phyloP scores from a whole-genome alignment of 805 yeast species.

The Lachancea quebecensis region DNA sequence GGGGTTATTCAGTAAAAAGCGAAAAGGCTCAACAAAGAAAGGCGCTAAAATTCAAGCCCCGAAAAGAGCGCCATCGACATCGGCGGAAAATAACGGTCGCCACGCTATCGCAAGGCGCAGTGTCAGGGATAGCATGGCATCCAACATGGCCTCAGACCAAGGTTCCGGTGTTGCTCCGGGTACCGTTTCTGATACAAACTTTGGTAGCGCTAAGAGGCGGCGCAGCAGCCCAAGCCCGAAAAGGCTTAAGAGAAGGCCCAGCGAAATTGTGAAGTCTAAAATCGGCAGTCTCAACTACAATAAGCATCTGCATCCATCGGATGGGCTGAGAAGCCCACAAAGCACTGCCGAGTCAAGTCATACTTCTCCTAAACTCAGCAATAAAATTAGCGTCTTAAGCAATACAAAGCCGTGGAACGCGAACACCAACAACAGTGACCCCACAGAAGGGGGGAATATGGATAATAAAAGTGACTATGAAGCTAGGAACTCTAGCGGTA shows the following conservation, averaged over 20 bases:
- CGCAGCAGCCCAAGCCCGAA: neutral
- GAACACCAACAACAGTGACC: neutral
- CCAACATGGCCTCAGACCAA: constrained; percentile 4
- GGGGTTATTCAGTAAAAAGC: constrained; percentile 1
- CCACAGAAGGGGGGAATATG: neutral
- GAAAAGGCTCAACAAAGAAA: neutral
- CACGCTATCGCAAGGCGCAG: constrained; percentile 5
- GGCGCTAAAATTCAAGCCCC: neutral
- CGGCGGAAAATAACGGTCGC: constrained; percentile 2
- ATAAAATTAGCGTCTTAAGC: neutral
- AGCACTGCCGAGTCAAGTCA: neutral
- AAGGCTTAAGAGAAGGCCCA: neutral
- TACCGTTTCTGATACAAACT: constrained; percentile 21
- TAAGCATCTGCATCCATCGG: neutral
- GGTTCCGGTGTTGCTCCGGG: neutral
- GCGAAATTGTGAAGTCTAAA: constrained; percentile 2
- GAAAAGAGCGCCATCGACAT: neutral
- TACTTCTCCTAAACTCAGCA: neutral
- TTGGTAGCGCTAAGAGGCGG: constrained; percentile 15
- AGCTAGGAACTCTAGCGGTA: constrained; percentile 22
- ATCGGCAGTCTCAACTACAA: neutral
- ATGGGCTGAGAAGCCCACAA: neutral
- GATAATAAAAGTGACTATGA: neutral
- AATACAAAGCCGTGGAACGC: neutral
- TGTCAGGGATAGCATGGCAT: constrained; percentile 2